Evolutionary conservation across 2,329 filamentous ascomycete genomes (phyloP).

Genomic region (Calonectria hawksworthii): DNA sequence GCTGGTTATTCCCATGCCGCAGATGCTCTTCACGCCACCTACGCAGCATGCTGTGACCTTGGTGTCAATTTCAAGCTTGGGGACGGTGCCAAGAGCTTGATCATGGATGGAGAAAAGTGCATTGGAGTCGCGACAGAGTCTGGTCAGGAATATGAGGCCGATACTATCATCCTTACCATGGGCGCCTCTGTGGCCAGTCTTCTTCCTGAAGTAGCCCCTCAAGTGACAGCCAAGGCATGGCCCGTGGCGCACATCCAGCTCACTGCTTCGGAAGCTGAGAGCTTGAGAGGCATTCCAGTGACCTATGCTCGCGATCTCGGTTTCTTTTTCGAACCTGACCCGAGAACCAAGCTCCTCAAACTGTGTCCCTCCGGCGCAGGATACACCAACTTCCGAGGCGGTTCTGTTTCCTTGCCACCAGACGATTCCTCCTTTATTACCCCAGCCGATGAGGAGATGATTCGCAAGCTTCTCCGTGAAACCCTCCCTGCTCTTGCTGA

Average conservation of each 20-base stretch:
- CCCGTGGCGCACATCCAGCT: conserved; percentile 71
- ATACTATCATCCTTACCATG: conserved; percentile 62
- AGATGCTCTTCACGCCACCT: conserved; percentile 63
- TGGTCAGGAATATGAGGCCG: conserved; percentile 27
- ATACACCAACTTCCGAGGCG: conserved; percentile 57
- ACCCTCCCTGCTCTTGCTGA: conserved; percentile 66
- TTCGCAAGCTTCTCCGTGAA: conserved; percentile 63
- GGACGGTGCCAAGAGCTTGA: conserved; percentile 37
- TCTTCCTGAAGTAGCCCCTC: conserved; percentile 60
- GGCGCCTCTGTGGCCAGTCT: conserved; percentile 64
- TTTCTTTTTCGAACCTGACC: conserved; percentile 75
- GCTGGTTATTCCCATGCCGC: conserved; percentile 69
- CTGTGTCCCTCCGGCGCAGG: conserved; percentile 70
- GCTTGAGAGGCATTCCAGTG: conserved; percentile 70
- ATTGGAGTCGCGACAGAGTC: conserved; percentile 24
- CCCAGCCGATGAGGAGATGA: conserved; percentile 63
- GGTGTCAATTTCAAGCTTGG: conserved; percentile 56
- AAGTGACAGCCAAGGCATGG: conserved; percentile 69
- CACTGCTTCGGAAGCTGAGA: conserved; percentile 64
- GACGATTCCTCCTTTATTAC: conserved; percentile 62
- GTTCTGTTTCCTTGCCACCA: conserved; percentile 25
- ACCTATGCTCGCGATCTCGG: conserved; percentile 72
- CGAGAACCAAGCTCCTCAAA: conserved; percentile 68
- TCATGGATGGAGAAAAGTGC: conserved; percentile 9
- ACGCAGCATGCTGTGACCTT: conserved; percentile 54